phyloP scores from a whole-genome alignment of 129 eudicot species.

The Kitagawia praeruptora region DNA sequence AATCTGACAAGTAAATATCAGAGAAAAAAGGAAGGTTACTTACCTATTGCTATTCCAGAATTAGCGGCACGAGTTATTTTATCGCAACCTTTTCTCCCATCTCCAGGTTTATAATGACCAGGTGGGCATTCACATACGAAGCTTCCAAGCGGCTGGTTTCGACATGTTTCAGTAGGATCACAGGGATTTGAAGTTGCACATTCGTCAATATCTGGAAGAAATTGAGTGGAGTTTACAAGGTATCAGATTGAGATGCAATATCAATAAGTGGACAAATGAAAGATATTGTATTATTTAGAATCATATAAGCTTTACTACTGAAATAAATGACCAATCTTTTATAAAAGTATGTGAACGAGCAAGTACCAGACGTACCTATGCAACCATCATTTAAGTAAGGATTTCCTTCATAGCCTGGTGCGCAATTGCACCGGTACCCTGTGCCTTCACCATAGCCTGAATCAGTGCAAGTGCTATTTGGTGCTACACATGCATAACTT shows the following conservation, averaged over 20 bases:
- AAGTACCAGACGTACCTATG: not conserved
- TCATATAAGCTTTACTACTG: not conserved
- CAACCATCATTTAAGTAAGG: not conserved
- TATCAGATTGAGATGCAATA: not conserved
- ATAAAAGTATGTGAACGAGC: too few species aligned
- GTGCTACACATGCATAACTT: slow-evolving; percentile 1
- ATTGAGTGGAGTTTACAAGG: not conserved
- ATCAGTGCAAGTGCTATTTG: not conserved
- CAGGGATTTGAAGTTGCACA: not conserved
- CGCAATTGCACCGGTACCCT: not conserved
- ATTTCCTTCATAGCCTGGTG: not conserved
- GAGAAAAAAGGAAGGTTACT: not conserved
- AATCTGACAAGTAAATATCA: too few species aligned
- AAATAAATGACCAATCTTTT: too few species aligned
- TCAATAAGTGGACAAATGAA: not conserved
- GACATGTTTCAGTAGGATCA: not conserved
- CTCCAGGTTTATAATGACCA: not conserved
- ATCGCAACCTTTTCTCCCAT: not conserved
- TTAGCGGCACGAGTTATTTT: not conserved
- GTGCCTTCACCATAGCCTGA: not conserved
- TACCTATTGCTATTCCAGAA: not conserved
- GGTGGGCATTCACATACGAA: not conserved
- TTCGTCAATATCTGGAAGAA: not conserved
- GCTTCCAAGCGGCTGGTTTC: not conserved
- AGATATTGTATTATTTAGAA: not conserved